phyloP scores from a whole-genome alignment of 257 asterid genomes.

The Coffea eugenioides region DNA sequence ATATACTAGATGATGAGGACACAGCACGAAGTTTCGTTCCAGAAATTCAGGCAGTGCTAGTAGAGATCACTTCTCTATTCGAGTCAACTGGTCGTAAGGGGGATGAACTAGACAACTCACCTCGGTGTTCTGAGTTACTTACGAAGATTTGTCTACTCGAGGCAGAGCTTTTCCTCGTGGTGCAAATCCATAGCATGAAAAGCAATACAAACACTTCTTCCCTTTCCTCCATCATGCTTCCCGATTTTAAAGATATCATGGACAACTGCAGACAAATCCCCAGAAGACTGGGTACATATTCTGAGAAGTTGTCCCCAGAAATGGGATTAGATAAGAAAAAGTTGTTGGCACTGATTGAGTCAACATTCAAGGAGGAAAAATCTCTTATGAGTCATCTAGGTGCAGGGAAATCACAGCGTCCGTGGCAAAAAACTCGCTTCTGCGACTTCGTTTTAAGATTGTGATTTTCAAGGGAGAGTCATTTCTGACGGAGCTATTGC shows the following conservation, averaged over 20 bases:
- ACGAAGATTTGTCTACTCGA: too few relatives aligned
- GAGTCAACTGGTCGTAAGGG: too few relatives aligned
- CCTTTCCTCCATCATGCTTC: not conserved
- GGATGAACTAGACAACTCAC: too few relatives aligned
- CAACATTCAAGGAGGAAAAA: not conserved
- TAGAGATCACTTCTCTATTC: too few relatives aligned
- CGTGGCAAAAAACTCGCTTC: not conserved
- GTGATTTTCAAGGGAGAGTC: not conserved
- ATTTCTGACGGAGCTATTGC: not conserved
- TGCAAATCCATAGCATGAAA: not conserved
- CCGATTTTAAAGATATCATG: not conserved
- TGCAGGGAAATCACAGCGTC: not conserved
- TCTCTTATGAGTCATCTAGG: not conserved
- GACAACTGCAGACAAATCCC: not conserved
- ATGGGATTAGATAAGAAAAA: not conserved
- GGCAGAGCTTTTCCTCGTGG: too few relatives aligned
- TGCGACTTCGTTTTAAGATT: not conserved
- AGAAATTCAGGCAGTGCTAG: not conserved
- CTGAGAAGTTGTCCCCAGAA: not conserved
- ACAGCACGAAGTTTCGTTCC: not conserved
- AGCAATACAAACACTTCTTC: not conserved
- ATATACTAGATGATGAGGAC: too few relatives aligned
- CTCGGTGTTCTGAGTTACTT: not conserved
- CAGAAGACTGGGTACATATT: not conserved
- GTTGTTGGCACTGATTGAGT: not conserved